Conservation (phyloP, 495 filamentous ascomycete genomes). For the Neurospora pannonica region DNA sequence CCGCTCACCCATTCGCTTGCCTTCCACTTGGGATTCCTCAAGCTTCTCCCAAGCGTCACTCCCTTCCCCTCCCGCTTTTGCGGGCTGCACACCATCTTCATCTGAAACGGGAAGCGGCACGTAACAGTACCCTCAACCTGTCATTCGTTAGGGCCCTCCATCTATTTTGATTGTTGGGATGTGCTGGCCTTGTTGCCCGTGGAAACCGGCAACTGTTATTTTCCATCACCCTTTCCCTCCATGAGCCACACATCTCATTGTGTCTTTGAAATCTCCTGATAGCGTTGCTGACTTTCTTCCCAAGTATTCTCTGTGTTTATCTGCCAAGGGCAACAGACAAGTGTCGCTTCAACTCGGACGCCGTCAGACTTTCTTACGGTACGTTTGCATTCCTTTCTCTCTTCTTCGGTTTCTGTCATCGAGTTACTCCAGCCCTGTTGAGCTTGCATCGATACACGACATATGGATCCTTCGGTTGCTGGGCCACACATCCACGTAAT, state of each 20-base stretch:
- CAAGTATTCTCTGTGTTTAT: not conserved
- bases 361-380: slow-evolving; percentile 10
- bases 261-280: not conserved
- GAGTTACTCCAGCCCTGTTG: slow-evolving; percentile 7
- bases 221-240: not conserved
- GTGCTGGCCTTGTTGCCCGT: not conserved
- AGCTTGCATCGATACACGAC: slow-evolving; percentile 16
- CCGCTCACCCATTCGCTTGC: slow-evolving; percentile 8
- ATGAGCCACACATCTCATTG: not conserved
- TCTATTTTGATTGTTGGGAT: not conserved
- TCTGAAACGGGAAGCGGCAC: not conserved
- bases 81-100: slow-evolving; percentile 14
- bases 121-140: not conserved
- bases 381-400: slow-evolving; percentile 12
- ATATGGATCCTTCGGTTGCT: slow-evolving; percentile 1
- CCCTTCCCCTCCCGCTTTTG: slow-evolving; percentile 14
- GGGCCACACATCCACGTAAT: slow-evolving; percentile 6
- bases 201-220: not conserved
- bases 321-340: not conserved
- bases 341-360: slow-evolving; percentile 3
- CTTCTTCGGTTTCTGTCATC: not conserved
- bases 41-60: slow-evolving; percentile 10
- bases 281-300: not conserved
- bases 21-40: slow-evolving; percentile 12
- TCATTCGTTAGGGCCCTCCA: not conserved